Evolutionary conservation across 768 basidiomycete genomes (phyloP).

Genomic region (Collybia nuda): DNA sequence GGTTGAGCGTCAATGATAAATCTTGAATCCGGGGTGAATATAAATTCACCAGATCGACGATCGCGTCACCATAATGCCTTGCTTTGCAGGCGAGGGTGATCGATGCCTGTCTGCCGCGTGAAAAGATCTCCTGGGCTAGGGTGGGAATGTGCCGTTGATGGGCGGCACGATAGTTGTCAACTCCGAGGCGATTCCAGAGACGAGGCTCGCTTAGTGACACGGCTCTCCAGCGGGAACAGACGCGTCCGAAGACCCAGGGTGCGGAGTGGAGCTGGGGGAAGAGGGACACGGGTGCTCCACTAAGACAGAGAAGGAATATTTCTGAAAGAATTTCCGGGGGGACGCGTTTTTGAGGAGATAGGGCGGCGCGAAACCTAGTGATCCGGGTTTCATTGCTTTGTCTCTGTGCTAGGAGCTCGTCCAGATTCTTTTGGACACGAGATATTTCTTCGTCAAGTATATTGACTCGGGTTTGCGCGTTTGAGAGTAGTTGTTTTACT

Average conservation of each 20-base stretch:
- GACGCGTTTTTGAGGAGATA: background rate
- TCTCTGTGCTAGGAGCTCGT: no score
- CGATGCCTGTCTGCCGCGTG: background rate
- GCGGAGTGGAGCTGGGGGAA: background rate
- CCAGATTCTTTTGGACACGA: no score
- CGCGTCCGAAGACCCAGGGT: background rate
- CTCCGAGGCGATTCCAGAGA: background rate
- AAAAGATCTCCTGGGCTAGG: background rate
- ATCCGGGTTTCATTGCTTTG: no score
- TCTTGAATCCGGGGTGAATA: background rate
- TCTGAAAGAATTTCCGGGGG: constrained; percentile 1
- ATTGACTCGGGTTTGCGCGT: no score
- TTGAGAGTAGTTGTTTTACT: no score
- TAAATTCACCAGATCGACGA: background rate
- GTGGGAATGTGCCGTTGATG: background rate
- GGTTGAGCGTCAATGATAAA: background rate
- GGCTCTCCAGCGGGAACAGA: constrained; percentile 3
- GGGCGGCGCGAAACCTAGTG: background rate
- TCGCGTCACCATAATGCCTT: background rate
- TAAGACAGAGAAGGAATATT: constrained; percentile 1
- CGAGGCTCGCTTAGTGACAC: constrained; percentile 1
- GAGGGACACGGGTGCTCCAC: background rate
- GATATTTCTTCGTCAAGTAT: no score
- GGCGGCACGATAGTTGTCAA: background rate
- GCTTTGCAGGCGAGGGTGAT: background rate